Evolutionary conservation across 2,329 filamentous ascomycete species (phyloP), one percentile per base, ranked within the genome.

Genomic region (Aureobasidium pullulans): DNA sequence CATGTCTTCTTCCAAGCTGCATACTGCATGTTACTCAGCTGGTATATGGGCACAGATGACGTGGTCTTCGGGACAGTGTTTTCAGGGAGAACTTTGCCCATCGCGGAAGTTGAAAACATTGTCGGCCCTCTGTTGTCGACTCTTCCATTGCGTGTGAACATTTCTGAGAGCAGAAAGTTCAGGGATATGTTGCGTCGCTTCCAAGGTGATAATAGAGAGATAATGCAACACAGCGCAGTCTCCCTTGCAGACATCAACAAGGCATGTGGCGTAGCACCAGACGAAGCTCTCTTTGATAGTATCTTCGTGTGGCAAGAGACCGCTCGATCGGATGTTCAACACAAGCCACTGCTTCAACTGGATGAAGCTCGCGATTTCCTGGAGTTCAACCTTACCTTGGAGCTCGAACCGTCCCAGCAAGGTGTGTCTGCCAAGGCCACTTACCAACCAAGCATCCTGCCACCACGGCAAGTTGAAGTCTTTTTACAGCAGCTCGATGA

Each of bases 261-360:
- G 64, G 72, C 80, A 1, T 81, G 80, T 3, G 81, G 79, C 0
- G 62, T 87, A 0, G 73, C 78, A 31, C 77, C 83, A 0, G 76
- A 79, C 0, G 78, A 83, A 40, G 73, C 74, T 1, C 72, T 96
- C 0, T 96, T 93, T 65, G 89, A 96, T 64, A 80, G 86, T 0
- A 75, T 96, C 0, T 86, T 96, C 66, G 85, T 92, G 0, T 96
- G 92, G 78, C 92, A 96, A 66, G 87, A 96, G 67, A 88, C 86
- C 0, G 70, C 71, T 15, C 58, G 76, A 31, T 62, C 64, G 2
- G 64, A 68, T n/a, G 63, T 68, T 3, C 67, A 74, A 66, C n/a
- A 57, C 4, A n/a, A 50, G 7, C 65, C 66, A 63, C 28, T 60
- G 11, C 75, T 93, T 0, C 71, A 67, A 9, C 77, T 90, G 58